A percentile compares a stretch with the other conserved stretches of the same genome.
phyloP scores from a whole-genome alignment of 208 protist genomes.

The Acanthamoeba healyi region DNA sequence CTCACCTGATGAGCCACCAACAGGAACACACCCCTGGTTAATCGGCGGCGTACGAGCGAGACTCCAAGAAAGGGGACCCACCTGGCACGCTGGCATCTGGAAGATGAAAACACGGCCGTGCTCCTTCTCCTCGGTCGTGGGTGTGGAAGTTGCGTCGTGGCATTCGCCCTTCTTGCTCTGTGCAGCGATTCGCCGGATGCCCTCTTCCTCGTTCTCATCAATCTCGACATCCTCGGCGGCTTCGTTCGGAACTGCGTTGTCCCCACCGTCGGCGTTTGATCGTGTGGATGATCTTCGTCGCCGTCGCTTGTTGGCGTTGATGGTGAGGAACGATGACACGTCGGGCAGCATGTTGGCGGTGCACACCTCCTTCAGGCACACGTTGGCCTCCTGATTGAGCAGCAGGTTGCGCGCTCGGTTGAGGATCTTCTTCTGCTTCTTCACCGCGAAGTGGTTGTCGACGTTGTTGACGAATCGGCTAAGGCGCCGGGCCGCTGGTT shows the following conservation, averaged over 20 bases:
- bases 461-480: conserved; percentile 65
- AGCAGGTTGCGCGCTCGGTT: conserved; percentile 32
- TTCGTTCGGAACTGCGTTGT: not conserved
- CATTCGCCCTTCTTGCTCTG: not conserved
- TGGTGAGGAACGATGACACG: conserved; percentile 44
- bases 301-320: not conserved
- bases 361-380: conserved; percentile 56
- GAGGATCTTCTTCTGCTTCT: conserved; percentile 56
- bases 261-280: too few species aligned
- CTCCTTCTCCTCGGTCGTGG: not conserved
- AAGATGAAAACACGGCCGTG: not conserved
- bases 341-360: conserved; percentile 13
- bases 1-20: not conserved
- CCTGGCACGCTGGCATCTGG: conserved; percentile 45
- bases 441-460: conserved; percentile 65
- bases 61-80: not conserved
- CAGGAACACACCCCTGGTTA: not conserved
- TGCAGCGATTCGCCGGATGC: not conserved
- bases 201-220: not conserved
- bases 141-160: not conserved
- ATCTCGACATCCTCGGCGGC: not conserved
- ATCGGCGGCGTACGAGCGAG: too few species aligned
- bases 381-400: conserved; percentile 52
- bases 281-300: not conserved
- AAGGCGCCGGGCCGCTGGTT: not conserved